These are phyloP conservation scores for Globomyces sp. DNA, from an alignment of 371 early-diverging fungal genomes.

Conservation along the genomic window DNA sequence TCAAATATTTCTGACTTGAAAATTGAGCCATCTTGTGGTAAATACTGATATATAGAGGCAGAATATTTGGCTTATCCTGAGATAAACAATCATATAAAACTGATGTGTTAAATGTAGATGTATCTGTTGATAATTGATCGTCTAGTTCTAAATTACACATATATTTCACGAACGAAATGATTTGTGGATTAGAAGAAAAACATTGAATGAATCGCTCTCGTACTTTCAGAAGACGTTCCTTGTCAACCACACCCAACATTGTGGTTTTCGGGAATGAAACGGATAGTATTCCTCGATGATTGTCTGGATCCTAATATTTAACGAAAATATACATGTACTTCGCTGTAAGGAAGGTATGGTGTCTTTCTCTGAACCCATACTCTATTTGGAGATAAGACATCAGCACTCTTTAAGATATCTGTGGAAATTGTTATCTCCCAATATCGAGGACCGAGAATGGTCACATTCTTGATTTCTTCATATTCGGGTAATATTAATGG, in stretches of 20 bases:
- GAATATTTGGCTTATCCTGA: constrained; percentile 31
- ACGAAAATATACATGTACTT: constrained; percentile 22
- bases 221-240: constrained; percentile 1
- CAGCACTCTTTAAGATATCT: background rate
- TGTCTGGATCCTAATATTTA: constrained; percentile 30
- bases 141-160: constrained; percentile 21
- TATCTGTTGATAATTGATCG: too few species aligned
- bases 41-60: constrained; percentile 31
- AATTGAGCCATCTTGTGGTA: constrained; percentile 13
- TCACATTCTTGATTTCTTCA: background rate
- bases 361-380: constrained; percentile 46
- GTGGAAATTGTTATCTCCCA: background rate
- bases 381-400: constrained; percentile 26
- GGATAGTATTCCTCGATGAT: constrained; percentile 23
- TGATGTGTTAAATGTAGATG: constrained; percentile 11
- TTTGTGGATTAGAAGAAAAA: constrained; percentile 33
- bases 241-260: background rate
- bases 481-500: background rate
- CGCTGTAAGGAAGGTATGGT: constrained; percentile 38
- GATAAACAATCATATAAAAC: constrained; percentile 34
- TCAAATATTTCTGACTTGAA: background rate
- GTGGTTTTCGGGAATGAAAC: constrained; percentile 25
- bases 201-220: constrained; percentile 25
- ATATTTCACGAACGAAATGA: constrained; percentile 29
- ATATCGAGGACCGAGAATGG: constrained; percentile 9